phyloP scores from a whole-genome alignment of 2,329 filamentous ascomycete genomes.

The Knufia petricola region DNA sequence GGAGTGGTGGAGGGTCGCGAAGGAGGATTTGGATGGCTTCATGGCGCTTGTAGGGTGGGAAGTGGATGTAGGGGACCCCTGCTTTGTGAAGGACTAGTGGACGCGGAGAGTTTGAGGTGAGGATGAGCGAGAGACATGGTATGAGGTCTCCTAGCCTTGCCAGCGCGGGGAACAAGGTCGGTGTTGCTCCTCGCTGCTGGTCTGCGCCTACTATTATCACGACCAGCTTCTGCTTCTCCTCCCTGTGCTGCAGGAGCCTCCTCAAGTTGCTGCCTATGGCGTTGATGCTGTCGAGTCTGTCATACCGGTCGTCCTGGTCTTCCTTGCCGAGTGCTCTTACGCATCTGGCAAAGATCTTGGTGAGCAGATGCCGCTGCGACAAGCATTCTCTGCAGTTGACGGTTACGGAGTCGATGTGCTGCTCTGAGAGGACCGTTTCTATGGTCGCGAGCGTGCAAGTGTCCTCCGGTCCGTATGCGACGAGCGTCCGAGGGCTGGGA shows the following conservation, averaged over 20 bases:
- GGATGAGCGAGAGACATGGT: slow-evolving; percentile 63
- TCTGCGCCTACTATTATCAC: slow-evolving; percentile 85
- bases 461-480: slow-evolving; percentile 74
- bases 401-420: slow-evolving; percentile 39
- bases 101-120: slow-evolving; percentile 64
- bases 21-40: slow-evolving; percentile 71
- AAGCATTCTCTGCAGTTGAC: slow-evolving; percentile 38
- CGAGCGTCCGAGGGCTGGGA: slow-evolving; percentile 63
- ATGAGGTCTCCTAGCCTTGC: slow-evolving; percentile 78
- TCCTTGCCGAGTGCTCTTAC: slow-evolving; percentile 29
- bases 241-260: slow-evolving; percentile 28
- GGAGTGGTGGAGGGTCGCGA: slow-evolving; percentile 38
- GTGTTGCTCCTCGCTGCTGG: slow-evolving; percentile 66
- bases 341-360: slow-evolving; percentile 35
- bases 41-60: slow-evolving; percentile 71
- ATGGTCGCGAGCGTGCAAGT: slow-evolving; percentile 76
- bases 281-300: slow-evolving; percentile 70
- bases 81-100: slow-evolving; percentile 60
- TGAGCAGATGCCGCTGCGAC: slow-evolving; percentile 36
- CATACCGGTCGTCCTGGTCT: slow-evolving; percentile 39
- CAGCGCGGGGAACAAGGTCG: slow-evolving; percentile 70
- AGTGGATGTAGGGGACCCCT: slow-evolving; percentile 67
- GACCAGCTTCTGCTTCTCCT: slow-evolving; percentile 60
- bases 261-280: slow-evolving; percentile 63
- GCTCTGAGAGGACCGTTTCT: slow-evolving; percentile 51